Evolutionary conservation across 2,329 filamentous ascomycete species (phyloP), one percentile per base, ranked within the genome.

Genomic region (Paecilomyces dactylethromorphus): DNA sequence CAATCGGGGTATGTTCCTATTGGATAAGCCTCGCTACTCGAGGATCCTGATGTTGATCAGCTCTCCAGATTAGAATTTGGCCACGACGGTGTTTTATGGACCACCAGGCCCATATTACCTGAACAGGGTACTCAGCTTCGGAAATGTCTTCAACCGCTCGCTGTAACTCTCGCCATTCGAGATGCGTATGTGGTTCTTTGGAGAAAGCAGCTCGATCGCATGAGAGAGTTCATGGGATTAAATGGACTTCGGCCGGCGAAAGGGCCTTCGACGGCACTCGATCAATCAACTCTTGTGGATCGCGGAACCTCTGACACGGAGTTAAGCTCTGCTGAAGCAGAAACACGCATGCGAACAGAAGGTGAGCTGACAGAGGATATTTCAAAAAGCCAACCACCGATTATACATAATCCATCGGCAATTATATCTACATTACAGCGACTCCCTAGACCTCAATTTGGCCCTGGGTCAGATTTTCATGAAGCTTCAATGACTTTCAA

Each of bases 1-100:
- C 80, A 84, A 59, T 81, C 80, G 54, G 86, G 85, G 86, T 88
- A 80, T 64, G 78, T 67, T 8, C 32, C 12, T 31, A 62, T 58
- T 56, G 39, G 53, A 56, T 33, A 55, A 12, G 7, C n/a, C 21
- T 45, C 39, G 11, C 18, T 18, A 18, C 39, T 15, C 3, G 21
- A 49, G 7, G 11, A 7, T 15, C 26, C 22, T 10, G 26, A 52
- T 24, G n/a, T n/a, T 52, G 50, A 26, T 67, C 32, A 11, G 39
- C 53, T 54, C 21, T 21, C 52, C 50, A 74, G 72, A 6, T 39
- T 74, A 29, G 64, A 70, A 59, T 62, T 74, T 26, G 59, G 59
- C 7, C 64, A 67, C 55, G 58, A 61, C 15, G 65, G 66, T 22
- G 50, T 71, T 33, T 65, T 68, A 5, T 69, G 69, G 66, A 65